Percentiles rank a stretch among this genome's conserved stretches.
Evolutionary conservation across 2,329 filamentous ascomycete species (phyloP).

Genomic region (Nannizziopsis barbatae): DNA sequence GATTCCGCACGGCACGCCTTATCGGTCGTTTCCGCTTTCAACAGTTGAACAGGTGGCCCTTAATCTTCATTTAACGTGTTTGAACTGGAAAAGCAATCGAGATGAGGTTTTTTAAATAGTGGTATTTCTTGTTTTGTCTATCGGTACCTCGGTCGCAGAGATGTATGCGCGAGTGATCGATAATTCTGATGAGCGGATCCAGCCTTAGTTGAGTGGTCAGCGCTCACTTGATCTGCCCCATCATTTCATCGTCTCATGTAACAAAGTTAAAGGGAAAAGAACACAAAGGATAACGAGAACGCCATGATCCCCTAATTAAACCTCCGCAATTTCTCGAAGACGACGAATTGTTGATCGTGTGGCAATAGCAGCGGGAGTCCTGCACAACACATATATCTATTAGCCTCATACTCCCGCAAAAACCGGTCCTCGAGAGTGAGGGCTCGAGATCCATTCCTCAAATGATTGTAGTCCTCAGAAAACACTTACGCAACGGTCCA

Average conservation of each 20-base stretch:
- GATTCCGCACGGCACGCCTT: no score
- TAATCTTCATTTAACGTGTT: not conserved
- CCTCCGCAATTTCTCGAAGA: constrained; percentile 94
- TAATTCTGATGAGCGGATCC: constrained; percentile 23
- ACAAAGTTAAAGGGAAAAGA: constrained; percentile 12
- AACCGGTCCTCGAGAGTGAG: not conserved
- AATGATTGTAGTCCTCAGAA: no score
- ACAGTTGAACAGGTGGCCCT: no score
- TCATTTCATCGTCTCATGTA: constrained; percentile 14
- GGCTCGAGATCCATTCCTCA: no score
- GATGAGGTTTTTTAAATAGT: constrained; percentile 14
- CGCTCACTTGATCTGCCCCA: constrained; percentile 21
- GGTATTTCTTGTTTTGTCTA: constrained; percentile 19
- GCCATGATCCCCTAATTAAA: constrained; percentile 46
- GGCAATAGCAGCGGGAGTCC: constrained; percentile 83
- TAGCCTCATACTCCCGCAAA: not conserved
- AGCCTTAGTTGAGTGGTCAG: constrained; percentile 24
- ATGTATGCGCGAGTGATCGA: constrained; percentile 17
- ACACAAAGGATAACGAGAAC: constrained; percentile 11
- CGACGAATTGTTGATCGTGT: constrained; percentile 94
- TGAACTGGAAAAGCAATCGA: not conserved
- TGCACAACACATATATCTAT: constrained; percentile 28
- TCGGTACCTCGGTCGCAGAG: constrained; percentile 12
- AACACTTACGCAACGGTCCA: constrained; percentile 88
- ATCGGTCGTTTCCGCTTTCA: no score